Base-by-base conservation (phyloP, 305 asterid genomes). In the Ilex paraguariensis region DNA sequence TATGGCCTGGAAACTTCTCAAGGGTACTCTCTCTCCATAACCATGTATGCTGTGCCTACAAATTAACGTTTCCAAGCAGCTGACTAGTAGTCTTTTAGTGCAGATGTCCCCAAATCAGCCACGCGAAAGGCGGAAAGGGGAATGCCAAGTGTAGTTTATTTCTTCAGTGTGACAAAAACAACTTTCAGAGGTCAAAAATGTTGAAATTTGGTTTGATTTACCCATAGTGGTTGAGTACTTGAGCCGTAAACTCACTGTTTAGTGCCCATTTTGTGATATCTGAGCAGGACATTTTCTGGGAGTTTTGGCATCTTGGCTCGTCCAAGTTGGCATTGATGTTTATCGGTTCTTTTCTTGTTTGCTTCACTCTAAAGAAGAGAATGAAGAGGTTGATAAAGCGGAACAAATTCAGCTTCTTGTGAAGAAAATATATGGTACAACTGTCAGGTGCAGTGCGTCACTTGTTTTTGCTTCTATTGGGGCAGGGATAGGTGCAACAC, bases 1-100 rank as follows among this genome's bases (percentile, higher is more conserved):
- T 54, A 65, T 86, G 85, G 96, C 99, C 56, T 90, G 96, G 88
- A 93, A 93, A 69, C 96, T 93, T 66, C 88, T 93, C 76, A 93
- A 93, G 81, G 97, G 98, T 92, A 77, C 54, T 59, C 42, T 4
- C 42, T 36, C 7, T 36, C 42, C 42, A 8, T 36, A 4, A 36
- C 42, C 9, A 36, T 5, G 9, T 36, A 36, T 36, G 42, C 42
- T 8, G 9, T 36, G 7, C 42, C 7, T 36, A 36, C 9, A 36
- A 36, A 36, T 8, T 36, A 36, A 36, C 9, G 42, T 36, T 36
- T 36, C 1, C 42, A 36, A 36, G 42, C 42, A 36, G 42, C 42
- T 36, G 42, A 36, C 42, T 36, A 2, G 7, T 36, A 36, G 9
- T 36, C 42, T 4, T 4, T 36, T 36, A 2, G 6, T 5, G 60